phyloP scores from a whole-genome alignment of 192 early-diverging fungal species.

The Polychytrium aggregatum region DNA sequence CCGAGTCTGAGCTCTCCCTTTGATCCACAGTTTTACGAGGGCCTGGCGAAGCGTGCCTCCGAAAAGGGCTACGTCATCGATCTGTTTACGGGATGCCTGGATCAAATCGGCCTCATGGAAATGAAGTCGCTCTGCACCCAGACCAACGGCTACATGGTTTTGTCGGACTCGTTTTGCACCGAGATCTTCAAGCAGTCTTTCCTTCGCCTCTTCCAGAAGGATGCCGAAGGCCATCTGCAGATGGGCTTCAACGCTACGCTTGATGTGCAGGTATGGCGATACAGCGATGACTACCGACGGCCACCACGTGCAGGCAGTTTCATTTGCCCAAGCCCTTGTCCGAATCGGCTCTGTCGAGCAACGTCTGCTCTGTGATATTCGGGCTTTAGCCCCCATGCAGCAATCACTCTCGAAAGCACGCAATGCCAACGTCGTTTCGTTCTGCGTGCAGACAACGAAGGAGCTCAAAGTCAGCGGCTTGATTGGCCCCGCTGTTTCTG shows the following conservation, averaged over 20 bases:
- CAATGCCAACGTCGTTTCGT: neutral
- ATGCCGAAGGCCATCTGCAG: constrained; percentile 71
- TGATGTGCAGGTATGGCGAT: constrained; percentile 69
- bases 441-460: constrained; percentile 62
- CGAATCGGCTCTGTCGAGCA: too few relatives aligned
- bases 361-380: too few relatives aligned
- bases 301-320: too few relatives aligned
- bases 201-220: constrained; percentile 87
- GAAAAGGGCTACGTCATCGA: constrained; percentile 86
- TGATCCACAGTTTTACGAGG: constrained; percentile 77
- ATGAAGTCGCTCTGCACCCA: constrained; percentile 84
- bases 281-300: neutral
- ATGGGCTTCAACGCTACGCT: constrained; percentile 97
- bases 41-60: constrained; percentile 71
- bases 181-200: constrained; percentile 97
- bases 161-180: constrained; percentile 92
- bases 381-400: too few relatives aligned
- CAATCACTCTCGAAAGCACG: too few relatives aligned
- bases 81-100: constrained; percentile 95
- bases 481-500: constrained; percentile 90
- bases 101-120: constrained; percentile 93
- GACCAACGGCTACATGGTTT: constrained; percentile 88
- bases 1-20: too few relatives aligned
- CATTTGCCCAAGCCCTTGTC: too few relatives aligned
- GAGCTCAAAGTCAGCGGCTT: constrained; percentile 93